Conservation (phyloP, 2,329 filamentous ascomycete species). For the Fusarium pseudoanthophilum region DNA sequence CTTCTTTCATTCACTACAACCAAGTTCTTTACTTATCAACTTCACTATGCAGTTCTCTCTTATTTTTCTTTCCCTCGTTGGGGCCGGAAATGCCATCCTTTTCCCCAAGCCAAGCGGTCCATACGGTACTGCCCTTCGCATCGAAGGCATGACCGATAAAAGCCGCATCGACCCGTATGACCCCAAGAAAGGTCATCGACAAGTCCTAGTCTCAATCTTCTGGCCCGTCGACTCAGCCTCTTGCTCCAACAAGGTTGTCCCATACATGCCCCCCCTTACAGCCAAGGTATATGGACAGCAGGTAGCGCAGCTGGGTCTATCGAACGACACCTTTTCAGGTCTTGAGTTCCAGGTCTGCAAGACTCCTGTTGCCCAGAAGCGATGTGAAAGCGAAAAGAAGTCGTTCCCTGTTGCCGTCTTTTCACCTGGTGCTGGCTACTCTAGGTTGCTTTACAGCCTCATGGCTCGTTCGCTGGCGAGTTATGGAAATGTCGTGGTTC, state of each 20-base stretch:
- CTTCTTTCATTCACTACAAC: too few species aligned
- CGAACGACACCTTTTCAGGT: constrained; percentile 45
- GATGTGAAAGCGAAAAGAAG: constrained; percentile 11
- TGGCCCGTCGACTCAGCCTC: constrained; percentile 43
- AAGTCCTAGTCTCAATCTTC: constrained; percentile 47
- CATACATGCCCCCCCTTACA: constrained; percentile 51
- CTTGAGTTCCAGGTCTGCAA: constrained; percentile 44
- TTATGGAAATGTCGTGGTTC: constrained; percentile 57
- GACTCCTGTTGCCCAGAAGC: rapidly evolving
- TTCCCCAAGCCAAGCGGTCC: constrained; percentile 47
- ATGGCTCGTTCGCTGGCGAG: constrained; percentile 59
- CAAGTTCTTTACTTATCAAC: rapidly evolving
- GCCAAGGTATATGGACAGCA: constrained; percentile 46
- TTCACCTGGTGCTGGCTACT: constrained; percentile 57
- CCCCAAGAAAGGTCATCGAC: constrained; percentile 36
- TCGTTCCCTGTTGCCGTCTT: constrained; percentile 51
- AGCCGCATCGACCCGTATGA: constrained; percentile 48
- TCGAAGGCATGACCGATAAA: constrained; percentile 45
- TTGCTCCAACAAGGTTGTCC: constrained; percentile 31
- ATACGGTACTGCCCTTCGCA: constrained; percentile 44
- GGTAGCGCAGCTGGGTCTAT: constrained; percentile 43
- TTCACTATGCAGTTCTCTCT: constrained; percentile 32
- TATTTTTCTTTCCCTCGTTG: constrained; percentile 25
- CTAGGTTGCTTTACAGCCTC: constrained; percentile 55
- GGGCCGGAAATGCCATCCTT: constrained; percentile 37